Evolutionary conservation across 352 stramenopile genomes (phyloP).

Genomic region (Phytophthora pini): DNA sequence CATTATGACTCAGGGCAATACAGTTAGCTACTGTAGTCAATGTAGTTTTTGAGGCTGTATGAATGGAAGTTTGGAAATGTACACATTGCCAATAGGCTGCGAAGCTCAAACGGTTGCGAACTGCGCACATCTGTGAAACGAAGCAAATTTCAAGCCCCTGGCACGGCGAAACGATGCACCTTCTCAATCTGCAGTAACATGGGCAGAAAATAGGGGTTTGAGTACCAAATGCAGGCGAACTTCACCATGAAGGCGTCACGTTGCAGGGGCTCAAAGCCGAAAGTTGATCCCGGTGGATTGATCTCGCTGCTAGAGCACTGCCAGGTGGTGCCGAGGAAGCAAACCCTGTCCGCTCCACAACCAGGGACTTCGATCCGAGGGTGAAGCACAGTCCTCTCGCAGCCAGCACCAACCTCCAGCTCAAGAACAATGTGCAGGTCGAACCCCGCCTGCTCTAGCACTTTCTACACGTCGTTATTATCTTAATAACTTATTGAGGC

Average conservation of each 20-base stretch:
- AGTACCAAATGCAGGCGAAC: no score
- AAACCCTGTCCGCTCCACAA: not conserved
- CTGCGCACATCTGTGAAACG: no score
- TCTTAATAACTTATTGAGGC: slow-evolving; percentile 11
- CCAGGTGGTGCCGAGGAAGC: slow-evolving; percentile 15
- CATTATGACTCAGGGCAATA: not conserved
- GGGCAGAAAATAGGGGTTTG: slow-evolving; percentile 8
- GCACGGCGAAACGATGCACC: slow-evolving; percentile 8
- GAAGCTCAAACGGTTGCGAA: no score
- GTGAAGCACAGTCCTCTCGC: no score
- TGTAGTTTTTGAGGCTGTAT: no score
- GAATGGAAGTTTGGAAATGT: no score
- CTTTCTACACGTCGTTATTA: slow-evolving; percentile 29
- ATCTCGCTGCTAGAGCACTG: slow-evolving; percentile 16
- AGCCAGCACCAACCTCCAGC: no score
- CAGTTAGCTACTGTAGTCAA: no score
- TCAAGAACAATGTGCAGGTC: no score
- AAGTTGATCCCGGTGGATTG: slow-evolving; percentile 17
- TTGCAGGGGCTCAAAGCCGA: slow-evolving; percentile 15
- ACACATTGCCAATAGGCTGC: no score
- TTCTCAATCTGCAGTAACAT: slow-evolving; percentile 9
- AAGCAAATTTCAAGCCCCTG: no score
- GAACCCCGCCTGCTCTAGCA: slow-evolving; percentile 1
- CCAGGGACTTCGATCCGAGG: not conserved
- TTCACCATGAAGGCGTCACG: slow-evolving; percentile 2